phyloP scores from a whole-genome alignment of 2,329 filamentous ascomycete species.

The Dissoconium aciculare region DNA sequence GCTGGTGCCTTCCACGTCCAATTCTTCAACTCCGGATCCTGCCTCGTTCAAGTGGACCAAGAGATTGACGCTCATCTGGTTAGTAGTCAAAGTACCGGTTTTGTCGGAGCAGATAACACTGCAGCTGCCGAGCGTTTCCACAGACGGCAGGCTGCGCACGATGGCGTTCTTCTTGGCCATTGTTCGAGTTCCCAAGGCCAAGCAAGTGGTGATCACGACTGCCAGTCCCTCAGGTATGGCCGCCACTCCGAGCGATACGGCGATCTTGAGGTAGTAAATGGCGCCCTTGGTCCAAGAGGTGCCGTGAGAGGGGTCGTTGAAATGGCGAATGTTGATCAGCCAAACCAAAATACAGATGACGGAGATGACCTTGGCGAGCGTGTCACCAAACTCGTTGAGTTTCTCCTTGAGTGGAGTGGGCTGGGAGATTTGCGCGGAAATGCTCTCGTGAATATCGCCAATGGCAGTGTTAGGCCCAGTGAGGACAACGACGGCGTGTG shows the following conservation, averaged over 20 bases:
- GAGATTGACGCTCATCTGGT: constrained; percentile 98
- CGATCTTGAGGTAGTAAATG: constrained; percentile 99
- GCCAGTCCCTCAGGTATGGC: constrained; percentile 95
- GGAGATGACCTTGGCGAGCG: constrained; percentile 92
- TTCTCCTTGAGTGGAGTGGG: constrained; percentile 97
- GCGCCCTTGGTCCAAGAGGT: constrained; percentile 81
- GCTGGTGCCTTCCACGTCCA: constrained; percentile 83
- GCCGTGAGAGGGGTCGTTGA: constrained; percentile 85
- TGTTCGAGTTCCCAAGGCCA: constrained; percentile 89
- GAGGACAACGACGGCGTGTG: constrained; percentile 75
- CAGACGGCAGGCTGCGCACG: constrained; percentile 86
- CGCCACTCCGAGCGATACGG: constrained; percentile 91
- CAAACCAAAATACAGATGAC: constrained; percentile 93
- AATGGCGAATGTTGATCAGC: constrained; percentile 97
- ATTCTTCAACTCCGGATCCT: constrained; percentile 63
- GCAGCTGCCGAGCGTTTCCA: constrained; percentile 96
- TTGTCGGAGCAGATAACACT: constrained; percentile 99
- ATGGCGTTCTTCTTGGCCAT: constrained; percentile 99
- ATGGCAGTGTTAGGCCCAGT: constrained; percentile 88
- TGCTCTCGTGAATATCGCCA: constrained; percentile 97
- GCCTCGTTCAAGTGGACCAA: constrained; percentile 66
- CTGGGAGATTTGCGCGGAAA: constrained; percentile 92
- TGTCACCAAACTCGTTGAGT: constrained; percentile 94
- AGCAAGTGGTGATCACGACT: constrained; percentile 96
- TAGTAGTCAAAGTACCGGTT: constrained; percentile 93